Base-by-base conservation (phyloP, 345 rosid genomes). In the Moringa oleifera region DNA sequence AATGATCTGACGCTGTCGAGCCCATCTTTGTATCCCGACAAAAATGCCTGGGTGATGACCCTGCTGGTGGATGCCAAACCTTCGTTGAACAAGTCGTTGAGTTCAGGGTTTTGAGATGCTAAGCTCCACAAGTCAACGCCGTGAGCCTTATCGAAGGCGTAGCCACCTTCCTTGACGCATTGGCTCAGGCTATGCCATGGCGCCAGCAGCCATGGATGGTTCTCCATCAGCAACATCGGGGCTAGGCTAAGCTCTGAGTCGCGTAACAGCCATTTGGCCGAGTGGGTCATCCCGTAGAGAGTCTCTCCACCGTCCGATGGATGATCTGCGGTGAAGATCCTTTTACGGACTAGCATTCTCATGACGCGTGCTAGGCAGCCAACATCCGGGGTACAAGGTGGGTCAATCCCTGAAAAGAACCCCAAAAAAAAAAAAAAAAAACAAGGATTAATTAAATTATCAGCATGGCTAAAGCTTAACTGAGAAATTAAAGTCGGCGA, bases 161-260 rank as follows among this genome's bases (percentile, higher is more conserved):
- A 0, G 0, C 80, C 79, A 20, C 81, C 75, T 73, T 79, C 80
- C 71, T 63, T 59, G 0, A 73, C 63, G 6, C 80, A 70, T 20
- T 58, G 68, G 68, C 75, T 63, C 0, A 77, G 9, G 20, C 2
- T 61, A 18, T 66, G 75, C 85, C 81, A 68, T 0, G 78, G 69
- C 19, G 51, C 57, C 58, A 37, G 4, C 0, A 15, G n/a, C 63
- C 19, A 37, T 1, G 76, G 72, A 65, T 76, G 73, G 65, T 55
- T 56, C 55, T 68, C 31, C 68, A 81, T 33, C 8, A 62, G 17
- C 11, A 71, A 17, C 66, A 81, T 2, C 0, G 89, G 79, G 0
- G 22, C 62, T 2, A 81, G 65, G 68, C 51, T 75, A 0, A 16
- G 12, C 1, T 63, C 75, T 0, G 78, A 59, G 18, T 50, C 71